A percentile compares a stretch with the other conserved stretches of the same genome.
Evolutionary conservation across 2,329 filamentous ascomycete genomes (phyloP).

Genomic region (Hypomyces perniciosus): DNA sequence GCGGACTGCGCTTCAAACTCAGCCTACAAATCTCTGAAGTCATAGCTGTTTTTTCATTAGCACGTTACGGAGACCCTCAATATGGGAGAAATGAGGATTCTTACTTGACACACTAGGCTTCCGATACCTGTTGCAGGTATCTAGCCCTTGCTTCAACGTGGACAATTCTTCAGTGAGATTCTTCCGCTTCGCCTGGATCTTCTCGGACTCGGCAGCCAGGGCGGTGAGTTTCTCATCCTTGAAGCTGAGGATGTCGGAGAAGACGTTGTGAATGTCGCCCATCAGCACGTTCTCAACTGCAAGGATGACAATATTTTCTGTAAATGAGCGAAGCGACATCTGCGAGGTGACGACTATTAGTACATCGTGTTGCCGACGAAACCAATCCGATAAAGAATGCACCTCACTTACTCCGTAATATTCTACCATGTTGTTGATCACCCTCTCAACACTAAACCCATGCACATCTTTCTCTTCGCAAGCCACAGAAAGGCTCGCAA

Average conservation of each 20-base stretch:
- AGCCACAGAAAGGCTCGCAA: not conserved
- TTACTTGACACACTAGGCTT: not conserved
- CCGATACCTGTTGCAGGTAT: conserved; percentile 4
- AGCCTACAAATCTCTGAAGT: not conserved
- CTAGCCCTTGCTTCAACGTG: conserved; percentile 2
- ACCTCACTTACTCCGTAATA: conserved; percentile 4
- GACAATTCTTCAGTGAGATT: conserved; percentile 5
- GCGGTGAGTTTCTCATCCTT: conserved; percentile 18
- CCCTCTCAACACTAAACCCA: conserved; percentile 1
- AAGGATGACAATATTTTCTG: conserved; percentile 5
- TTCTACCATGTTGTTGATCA: conserved; percentile 5
- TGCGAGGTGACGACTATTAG: not conserved
- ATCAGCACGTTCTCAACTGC: conserved; percentile 6
- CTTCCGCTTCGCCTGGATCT: conserved; percentile 13
- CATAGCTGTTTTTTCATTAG: not conserved
- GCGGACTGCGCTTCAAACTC: not conserved
- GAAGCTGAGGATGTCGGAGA: not conserved
- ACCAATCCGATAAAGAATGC: not conserved
- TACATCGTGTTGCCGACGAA: not conserved
- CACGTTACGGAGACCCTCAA: not conserved
- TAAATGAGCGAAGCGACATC: conserved; percentile 5
- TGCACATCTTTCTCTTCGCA: not conserved
- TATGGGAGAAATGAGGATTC: too few relatives aligned
- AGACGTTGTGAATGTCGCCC: not conserved
- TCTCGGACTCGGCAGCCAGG: conserved; percentile 28